phyloP scores from a whole-genome alignment of 495 filamentous ascomycete genomes.

The Aspergillus egyptiacus region DNA sequence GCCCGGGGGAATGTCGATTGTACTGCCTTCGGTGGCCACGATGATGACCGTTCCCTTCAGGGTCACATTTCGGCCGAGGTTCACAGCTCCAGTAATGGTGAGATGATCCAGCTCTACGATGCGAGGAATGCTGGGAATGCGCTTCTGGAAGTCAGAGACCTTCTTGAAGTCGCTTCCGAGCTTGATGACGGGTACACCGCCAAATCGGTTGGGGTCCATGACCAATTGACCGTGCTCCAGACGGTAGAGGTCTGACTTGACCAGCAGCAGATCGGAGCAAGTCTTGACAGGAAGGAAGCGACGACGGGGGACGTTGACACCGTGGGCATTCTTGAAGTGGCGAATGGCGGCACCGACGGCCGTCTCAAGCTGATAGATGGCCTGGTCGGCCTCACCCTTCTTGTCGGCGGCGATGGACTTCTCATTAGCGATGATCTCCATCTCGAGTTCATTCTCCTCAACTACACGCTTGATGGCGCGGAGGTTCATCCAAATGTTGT shows the following conservation, averaged over 20 bases:
- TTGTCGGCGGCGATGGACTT: slow-evolving; percentile 98
- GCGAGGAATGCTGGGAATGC: slow-evolving; percentile 91
- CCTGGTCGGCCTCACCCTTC: slow-evolving; percentile 98
- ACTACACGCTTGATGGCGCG: slow-evolving; percentile 97
- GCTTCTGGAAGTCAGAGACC: slow-evolving; percentile 99
- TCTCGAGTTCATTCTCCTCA: slow-evolving; percentile 95
- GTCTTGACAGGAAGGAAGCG: slow-evolving; percentile 99
- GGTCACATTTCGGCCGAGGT: slow-evolving; percentile 88
- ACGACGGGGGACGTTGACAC: slow-evolving; percentile 95
- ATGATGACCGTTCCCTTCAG: slow-evolving; percentile 99
- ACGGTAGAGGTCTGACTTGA: slow-evolving; percentile 99
- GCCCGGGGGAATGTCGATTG: slow-evolving; percentile 95
- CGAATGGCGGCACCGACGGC: slow-evolving; percentile 97
- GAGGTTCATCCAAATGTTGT: slow-evolving; percentile 99
- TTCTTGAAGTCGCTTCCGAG: slow-evolving; percentile 99
- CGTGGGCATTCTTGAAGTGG: slow-evolving; percentile 97
- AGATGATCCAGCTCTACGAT: slow-evolving; percentile 97
- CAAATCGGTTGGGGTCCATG: slow-evolving; percentile 93
- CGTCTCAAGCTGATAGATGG: slow-evolving; percentile 96
- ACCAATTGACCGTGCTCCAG: slow-evolving; percentile 97
- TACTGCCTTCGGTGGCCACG: slow-evolving; percentile 94
- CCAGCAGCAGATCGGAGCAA: slow-evolving; percentile 97
- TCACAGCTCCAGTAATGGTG: slow-evolving; percentile 94
- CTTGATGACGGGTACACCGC: slow-evolving; percentile 98
- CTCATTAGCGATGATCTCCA: slow-evolving; percentile 99